Conservation (phyloP, 176 grass and related monocot genomes). For the Oryza australiensis region DNA sequence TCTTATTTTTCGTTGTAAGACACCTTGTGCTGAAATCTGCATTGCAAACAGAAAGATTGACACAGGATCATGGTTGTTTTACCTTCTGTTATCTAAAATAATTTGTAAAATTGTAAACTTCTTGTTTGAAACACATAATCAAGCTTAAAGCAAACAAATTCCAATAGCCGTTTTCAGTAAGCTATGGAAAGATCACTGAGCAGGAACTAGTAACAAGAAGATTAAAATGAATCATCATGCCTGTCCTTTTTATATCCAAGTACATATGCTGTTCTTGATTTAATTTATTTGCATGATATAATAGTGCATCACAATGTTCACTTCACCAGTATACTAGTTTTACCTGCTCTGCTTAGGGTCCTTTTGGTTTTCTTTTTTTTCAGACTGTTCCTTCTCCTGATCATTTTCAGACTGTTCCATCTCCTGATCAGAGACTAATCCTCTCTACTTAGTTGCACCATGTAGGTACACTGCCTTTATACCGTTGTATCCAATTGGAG, state of each 20-base stretch:
- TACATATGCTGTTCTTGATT: not conserved
- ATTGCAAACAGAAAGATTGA: not conserved
- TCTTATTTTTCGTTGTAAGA: not conserved
- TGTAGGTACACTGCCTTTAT: slow-evolving; percentile 97
- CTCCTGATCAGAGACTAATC: not conserved
- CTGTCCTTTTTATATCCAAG: not conserved
- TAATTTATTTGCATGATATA: not conserved
- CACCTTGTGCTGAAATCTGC: not conserved
- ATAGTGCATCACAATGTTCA: not conserved
- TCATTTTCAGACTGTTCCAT: not conserved
- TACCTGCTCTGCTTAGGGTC: not conserved
- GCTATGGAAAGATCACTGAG: not conserved
- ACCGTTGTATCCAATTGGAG: slow-evolving; percentile 79
- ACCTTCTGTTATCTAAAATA: not conserved
- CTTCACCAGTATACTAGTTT: not conserved
- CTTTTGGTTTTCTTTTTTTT: not conserved
- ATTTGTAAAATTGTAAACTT: not conserved
- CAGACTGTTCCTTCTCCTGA: no score
- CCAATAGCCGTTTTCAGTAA: not conserved
- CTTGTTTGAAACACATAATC: not conserved
- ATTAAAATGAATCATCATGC: not conserved
- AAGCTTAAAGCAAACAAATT: not conserved
- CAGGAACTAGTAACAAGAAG: not conserved
- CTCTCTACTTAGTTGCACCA: not conserved
- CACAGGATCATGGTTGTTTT: not conserved